Conservation (phyloP, 257 asterid species). For the Lycium ferocissimum region DNA sequence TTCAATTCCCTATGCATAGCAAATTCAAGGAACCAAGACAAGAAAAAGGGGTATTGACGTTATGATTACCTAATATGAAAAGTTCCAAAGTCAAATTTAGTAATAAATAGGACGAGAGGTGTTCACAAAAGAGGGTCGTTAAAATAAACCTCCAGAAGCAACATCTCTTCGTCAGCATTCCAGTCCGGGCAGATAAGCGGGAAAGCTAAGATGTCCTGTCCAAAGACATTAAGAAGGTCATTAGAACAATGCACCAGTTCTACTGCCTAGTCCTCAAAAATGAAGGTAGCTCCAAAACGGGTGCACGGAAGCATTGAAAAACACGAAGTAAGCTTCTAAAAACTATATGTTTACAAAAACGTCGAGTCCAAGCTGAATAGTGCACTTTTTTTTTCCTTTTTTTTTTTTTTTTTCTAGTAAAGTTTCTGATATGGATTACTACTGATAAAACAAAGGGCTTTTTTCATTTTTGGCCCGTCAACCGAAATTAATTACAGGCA, state of each 20-base stretch:
- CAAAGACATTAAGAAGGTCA: constrained; percentile 40
- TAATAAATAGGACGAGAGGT: neutral
- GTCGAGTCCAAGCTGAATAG: neutral
- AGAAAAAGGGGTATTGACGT: neutral
- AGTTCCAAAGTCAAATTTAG: constrained; percentile 11
- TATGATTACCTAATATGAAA: neutral
- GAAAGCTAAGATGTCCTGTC: constrained; percentile 73
- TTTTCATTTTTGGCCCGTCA: too few relatives aligned
- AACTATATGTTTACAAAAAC: neutral
- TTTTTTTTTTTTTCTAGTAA: too few relatives aligned
- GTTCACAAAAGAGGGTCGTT: neutral
- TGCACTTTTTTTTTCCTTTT: neutral
- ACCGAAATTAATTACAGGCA: too few relatives aligned
- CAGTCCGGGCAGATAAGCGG: constrained; percentile 86
- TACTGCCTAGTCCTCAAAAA: neutral
- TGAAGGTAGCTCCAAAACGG: neutral
- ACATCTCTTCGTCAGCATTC: constrained; percentile 94
- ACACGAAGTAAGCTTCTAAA: neutral
- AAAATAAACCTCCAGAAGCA: constrained; percentile 76
- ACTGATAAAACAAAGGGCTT: neutral
- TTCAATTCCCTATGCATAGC: constrained; percentile 66
- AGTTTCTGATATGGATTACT: neutral
- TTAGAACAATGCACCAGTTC: constrained; percentile 14
- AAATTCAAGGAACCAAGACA: constrained; percentile 34
- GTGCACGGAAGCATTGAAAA: neutral